Percentiles rank a stretch among this genome's conserved stretches.
phyloP scores from a whole-genome alignment of 345 rosid genomes.

The Bretschneidera sinensis region DNA sequence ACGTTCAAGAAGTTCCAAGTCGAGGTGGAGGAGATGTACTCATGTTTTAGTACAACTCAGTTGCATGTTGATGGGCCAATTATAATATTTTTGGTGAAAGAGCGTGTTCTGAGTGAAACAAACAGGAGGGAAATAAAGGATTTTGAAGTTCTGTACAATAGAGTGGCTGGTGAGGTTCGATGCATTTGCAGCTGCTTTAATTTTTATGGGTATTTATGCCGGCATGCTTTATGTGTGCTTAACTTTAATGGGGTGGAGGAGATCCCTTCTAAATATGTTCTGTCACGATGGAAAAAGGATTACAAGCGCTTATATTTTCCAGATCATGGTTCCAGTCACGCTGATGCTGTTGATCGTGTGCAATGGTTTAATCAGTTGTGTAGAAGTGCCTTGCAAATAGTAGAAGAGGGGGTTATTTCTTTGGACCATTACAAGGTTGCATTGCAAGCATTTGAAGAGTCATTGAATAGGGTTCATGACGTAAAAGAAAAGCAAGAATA shows the following conservation, averaged over 20 bases:
- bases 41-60: constrained; percentile 78
- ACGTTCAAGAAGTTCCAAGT: constrained; percentile 70
- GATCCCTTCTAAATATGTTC: constrained; percentile 51
- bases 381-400: constrained; percentile 51
- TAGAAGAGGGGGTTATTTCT: constrained; percentile 65
- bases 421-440: constrained; percentile 58
- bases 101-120: constrained; percentile 53
- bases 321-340: constrained; percentile 20
- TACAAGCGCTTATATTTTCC: constrained; percentile 43
- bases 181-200: constrained; percentile 87
- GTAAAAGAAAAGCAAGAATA: constrained; percentile 34
- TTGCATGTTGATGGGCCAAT: constrained; percentile 56
- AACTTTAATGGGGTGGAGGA: constrained; percentile 74
- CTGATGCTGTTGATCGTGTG: constrained; percentile 22
- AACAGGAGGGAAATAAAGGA: constrained; percentile 54
- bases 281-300: constrained; percentile 67
- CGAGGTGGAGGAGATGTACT: constrained; percentile 84
- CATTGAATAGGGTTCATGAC: constrained; percentile 46
- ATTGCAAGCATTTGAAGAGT: constrained; percentile 44
- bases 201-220: constrained; percentile 73
- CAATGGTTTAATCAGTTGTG: constrained; percentile 58
- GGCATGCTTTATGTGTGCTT: constrained; percentile 79
- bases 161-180: constrained; percentile 67
- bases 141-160: constrained; percentile 70
- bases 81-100: constrained; percentile 70